Evolutionary conservation across 2,329 filamentous ascomycete genomes (phyloP).

Genomic region (Sordariomycetes sp.): DNA sequence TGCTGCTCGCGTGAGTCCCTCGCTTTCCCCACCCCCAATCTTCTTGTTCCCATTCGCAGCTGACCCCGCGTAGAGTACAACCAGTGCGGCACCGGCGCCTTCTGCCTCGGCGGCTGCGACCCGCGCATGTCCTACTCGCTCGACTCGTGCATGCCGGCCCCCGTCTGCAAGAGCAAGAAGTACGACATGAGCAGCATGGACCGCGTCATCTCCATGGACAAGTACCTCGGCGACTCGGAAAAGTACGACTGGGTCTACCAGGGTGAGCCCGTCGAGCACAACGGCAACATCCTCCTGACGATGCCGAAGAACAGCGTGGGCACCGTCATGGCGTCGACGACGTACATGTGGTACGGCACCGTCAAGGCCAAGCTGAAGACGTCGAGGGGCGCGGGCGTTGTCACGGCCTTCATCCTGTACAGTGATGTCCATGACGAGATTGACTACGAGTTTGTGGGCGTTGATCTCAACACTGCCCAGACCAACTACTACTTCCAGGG

Average conservation of each 20-base stretch:
- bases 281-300: conserved; percentile 66
- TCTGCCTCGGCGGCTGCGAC: conserved; percentile 92
- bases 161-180: conserved; percentile 62
- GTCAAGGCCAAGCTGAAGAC: conserved; percentile 78
- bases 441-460: conserved; percentile 88
- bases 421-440: conserved; percentile 97
- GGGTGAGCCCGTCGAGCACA: conserved; percentile 56
- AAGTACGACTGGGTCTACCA: conserved; percentile 81
- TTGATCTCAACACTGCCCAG: conserved; percentile 64
- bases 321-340: conserved; percentile 69
- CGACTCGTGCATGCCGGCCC: conserved; percentile 73
- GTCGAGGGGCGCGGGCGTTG: conserved; percentile 71
- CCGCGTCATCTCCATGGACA: conserved; percentile 54
- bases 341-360: conserved; percentile 96
- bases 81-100: conserved; percentile 84
- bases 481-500: conserved; percentile 98
- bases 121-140: conserved; percentile 71
- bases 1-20: conserved; percentile 64
- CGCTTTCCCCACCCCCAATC: background rate
- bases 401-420: conserved; percentile 94
- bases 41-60: background rate
- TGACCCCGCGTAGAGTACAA: conserved; percentile 63
- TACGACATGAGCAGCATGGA: conserved; percentile 65
- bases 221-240: conserved; percentile 75
- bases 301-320: conserved; percentile 80